These are phyloP conservation scores for Podosphaera xanthii DNA, from an alignment of 2,329 filamentous ascomycete genomes.

Conservation along the genomic window DNA sequence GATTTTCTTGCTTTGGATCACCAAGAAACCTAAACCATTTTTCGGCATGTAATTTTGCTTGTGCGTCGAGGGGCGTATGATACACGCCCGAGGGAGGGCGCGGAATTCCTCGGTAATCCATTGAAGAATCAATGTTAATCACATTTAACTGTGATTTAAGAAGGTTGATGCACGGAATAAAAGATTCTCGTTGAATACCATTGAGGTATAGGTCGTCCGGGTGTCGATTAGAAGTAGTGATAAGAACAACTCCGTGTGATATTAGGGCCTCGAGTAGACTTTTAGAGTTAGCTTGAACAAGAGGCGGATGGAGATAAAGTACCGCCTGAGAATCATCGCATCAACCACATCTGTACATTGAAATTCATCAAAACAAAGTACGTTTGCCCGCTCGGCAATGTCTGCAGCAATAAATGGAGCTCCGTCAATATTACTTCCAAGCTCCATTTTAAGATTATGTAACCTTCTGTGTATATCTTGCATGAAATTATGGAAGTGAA, in stretches of 20 bases:
- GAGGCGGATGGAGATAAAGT: slow-evolving; percentile 7
- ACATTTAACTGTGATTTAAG: slow-evolving; percentile 67
- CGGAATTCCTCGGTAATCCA: slow-evolving; percentile 93
- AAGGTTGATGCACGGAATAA: slow-evolving; percentile 84
- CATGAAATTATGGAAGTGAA: slow-evolving; percentile 99
- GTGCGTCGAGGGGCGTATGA: slow-evolving; percentile 62
- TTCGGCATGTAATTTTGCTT: slow-evolving; percentile 59
- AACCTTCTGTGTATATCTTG: slow-evolving; percentile 83
- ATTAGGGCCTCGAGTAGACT: slow-evolving; percentile 73
- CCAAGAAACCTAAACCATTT: slow-evolving; percentile 94
- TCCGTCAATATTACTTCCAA: slow-evolving; percentile 75
- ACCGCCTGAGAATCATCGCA: slow-evolving; percentile 84
- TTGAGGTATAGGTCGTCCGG: slow-evolving; percentile 95
- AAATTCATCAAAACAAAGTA: slow-evolving; percentile 96
- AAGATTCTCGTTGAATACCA: slow-evolving; percentile 85
- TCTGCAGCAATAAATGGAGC: slow-evolving; percentile 87
- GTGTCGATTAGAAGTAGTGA: slow-evolving; percentile 93
- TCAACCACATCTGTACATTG: slow-evolving; percentile 97
- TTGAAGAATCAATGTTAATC: slow-evolving; percentile 83
- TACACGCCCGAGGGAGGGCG: slow-evolving; percentile 85
- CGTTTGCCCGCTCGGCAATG: slow-evolving; percentile 63
- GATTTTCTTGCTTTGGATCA: slow-evolving; percentile 51
- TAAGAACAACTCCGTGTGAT: slow-evolving; percentile 87
- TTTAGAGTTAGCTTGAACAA: slow-evolving; percentile 1
- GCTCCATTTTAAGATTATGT: slow-evolving; percentile 70